A percentile compares a stretch with the other conserved stretches of the same genome.
Evolutionary conservation across 108 stramenopile genomes (phyloP).

Genomic region (Cyclostephanos tholiformis): DNA sequence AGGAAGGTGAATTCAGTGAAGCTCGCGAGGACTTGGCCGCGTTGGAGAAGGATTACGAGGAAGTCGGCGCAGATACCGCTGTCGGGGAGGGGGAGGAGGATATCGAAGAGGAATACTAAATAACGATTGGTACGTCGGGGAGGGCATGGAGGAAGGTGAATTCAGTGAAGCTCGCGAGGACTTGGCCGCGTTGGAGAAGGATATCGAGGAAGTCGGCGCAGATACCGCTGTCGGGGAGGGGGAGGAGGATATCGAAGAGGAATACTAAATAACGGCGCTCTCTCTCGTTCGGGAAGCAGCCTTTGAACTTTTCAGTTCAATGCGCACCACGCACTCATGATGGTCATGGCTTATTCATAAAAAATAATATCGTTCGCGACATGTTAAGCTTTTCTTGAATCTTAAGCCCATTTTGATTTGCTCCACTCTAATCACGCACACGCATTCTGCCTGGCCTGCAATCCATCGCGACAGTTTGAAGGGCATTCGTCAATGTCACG

Average conservation of each 20-base stretch:
- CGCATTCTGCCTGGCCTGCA: too few species aligned
- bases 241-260: slow-evolving; percentile 89
- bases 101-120: slow-evolving; percentile 89
- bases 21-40: slow-evolving; percentile 99
- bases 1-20: slow-evolving; percentile 99
- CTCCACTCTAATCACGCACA: too few species aligned
- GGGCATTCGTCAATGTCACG: too few species aligned
- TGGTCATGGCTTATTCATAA: not conserved
- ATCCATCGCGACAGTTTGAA: too few species aligned
- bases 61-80: slow-evolving; percentile 95
- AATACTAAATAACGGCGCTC: slow-evolving; percentile 70
- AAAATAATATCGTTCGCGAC: not conserved
- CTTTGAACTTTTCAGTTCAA: too few species aligned
- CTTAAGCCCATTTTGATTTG: too few species aligned
- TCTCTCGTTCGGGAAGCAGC: too few species aligned
- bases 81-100: slow-evolving; percentile 93
- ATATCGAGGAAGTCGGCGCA: slow-evolving; percentile 94
- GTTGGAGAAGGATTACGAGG: slow-evolving; percentile 98
- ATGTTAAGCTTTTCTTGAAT: too few species aligned
- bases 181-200: slow-evolving; percentile 99
- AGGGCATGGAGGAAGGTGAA: slow-evolving; percentile 99
- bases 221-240: slow-evolving; percentile 95
- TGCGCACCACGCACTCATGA: not conserved
- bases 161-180: slow-evolving; percentile 99
- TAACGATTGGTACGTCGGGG: slow-evolving; percentile 97